phyloP scores from a whole-genome alignment of 164 flowering plant species.

The Kalanchoe fedtschenkoi region DNA sequence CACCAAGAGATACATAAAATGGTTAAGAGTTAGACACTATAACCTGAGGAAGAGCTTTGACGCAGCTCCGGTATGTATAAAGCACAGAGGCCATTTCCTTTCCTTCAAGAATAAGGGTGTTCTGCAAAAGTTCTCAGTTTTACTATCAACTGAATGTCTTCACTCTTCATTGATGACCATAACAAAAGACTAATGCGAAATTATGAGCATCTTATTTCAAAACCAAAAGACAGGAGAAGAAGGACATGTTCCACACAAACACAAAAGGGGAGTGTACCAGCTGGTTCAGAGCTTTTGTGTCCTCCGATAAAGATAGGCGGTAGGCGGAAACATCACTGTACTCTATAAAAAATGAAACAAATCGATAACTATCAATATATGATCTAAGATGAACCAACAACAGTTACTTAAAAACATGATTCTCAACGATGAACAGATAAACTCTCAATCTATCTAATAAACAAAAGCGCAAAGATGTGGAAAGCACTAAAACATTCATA shows the following conservation, averaged over 20 bases:
- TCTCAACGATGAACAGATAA: too few species aligned
- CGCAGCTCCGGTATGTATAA: conserved; percentile 94
- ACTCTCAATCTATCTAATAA: not conserved
- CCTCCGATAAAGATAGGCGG: conserved; percentile 79
- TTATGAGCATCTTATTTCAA: not conserved
- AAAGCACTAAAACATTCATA: not conserved
- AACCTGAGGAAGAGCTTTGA: conserved; percentile 99
- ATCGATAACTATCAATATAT: not conserved
- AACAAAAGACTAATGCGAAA: not conserved
- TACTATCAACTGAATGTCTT: not conserved
- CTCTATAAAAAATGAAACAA: conserved; percentile 37
- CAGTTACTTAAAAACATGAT: too few species aligned
- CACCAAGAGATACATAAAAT: not conserved
- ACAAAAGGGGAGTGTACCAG: conserved; percentile 54
- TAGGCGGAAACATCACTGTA: conserved; percentile 92
- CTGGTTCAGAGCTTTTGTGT: conserved; percentile 91
- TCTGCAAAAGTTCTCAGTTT: conserved; percentile 34
- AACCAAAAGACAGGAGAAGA: not conserved
- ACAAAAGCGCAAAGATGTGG: not conserved
- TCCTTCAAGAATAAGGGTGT: conserved; percentile 76
- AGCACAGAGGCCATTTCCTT: conserved; percentile 95
- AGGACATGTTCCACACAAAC: not conserved
- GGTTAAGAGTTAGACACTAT: not conserved
- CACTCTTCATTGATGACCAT: not conserved
- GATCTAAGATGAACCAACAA: not conserved